These are phyloP conservation scores for Neocallimastix lanati DNA, from an alignment of 192 early-diverging fungal species.

Conservation along the genomic window DNA sequence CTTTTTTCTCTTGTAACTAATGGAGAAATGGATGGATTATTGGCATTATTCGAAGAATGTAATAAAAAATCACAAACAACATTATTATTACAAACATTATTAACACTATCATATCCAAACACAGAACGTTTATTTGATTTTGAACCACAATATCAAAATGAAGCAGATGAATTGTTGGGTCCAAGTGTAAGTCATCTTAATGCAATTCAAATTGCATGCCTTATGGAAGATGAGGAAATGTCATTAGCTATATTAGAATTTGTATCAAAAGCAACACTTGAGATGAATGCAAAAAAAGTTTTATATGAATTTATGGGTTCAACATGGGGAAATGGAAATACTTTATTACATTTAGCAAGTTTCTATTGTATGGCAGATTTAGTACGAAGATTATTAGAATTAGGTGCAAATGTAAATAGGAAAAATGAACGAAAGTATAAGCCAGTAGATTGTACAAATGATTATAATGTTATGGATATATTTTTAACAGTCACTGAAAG, in stretches of 20 bases:
- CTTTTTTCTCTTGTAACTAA: not conserved
- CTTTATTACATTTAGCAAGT: conserved; percentile 37
- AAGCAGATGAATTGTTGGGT: conserved; percentile 39
- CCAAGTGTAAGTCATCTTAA: conserved; percentile 33
- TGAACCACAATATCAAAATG: conserved; percentile 33
- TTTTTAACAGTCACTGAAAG: conserved; percentile 18
- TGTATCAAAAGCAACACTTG: conserved; percentile 26
- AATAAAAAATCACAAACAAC: not conserved
- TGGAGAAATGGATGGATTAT: not conserved
- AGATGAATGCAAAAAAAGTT: conserved; percentile 38
- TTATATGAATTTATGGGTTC: conserved; percentile 49
- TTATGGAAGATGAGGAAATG: conserved; percentile 44
- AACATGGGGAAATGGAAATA: conserved; percentile 50
- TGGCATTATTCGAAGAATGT: not conserved
- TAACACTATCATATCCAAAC: conserved; percentile 31
- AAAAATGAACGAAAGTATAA: conserved; percentile 38
- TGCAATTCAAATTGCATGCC: conserved; percentile 41
- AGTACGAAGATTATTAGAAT: conserved; percentile 30
- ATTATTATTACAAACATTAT: conserved; percentile 1
- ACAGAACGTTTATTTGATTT: conserved; percentile 26
- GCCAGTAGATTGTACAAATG: conserved; percentile 49
- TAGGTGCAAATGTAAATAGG: conserved; percentile 24
- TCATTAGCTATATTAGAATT: conserved; percentile 40
- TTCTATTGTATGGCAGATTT: conserved; percentile 46
- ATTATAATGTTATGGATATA: conserved; percentile 25